phyloP scores from a whole-genome alignment of 805 yeast species.

The Diddensiella transvaalensis region DNA sequence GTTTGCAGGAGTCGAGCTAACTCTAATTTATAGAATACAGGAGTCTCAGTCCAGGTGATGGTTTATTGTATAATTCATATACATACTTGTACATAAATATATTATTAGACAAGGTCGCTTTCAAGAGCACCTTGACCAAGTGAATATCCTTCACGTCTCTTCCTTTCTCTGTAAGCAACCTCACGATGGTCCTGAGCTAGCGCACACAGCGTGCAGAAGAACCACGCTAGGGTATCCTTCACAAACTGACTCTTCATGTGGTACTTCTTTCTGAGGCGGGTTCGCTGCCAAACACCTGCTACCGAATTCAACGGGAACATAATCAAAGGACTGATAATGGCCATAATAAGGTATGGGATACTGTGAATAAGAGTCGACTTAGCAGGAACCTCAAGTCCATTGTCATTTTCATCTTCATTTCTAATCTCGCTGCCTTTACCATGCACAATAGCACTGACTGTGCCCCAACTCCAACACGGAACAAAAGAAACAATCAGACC shows the following conservation, averaged over 20 bases:
- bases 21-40: conserved; percentile 22
- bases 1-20: too few species aligned
- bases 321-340: not conserved
- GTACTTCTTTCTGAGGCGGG: conserved; percentile 13
- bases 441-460: conserved; percentile 6
- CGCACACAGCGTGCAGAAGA: conserved; percentile 15
- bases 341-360: conserved; percentile 7
- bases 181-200: conserved; percentile 20
- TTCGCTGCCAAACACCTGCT: conserved; percentile 10
- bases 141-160: conserved; percentile 4
- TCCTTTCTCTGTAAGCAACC: conserved; percentile 11
- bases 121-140: conserved; percentile 3
- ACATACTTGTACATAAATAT: conserved; percentile 1
- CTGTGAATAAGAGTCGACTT: conserved; percentile 6
- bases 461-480: conserved; percentile 17
- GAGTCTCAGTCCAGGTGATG: too few species aligned
- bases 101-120: not conserved
- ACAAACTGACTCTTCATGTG: conserved; percentile 5
- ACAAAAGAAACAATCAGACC: conserved; percentile 5
- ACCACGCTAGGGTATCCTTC: conserved; percentile 10
- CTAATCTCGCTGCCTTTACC: conserved; percentile 6
- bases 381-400: conserved; percentile 5
- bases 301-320: not conserved
- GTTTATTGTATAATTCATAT: conserved; percentile 11
- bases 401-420: conserved; percentile 4